Evolutionary conservation across 2,329 filamentous ascomycete species (phyloP).

Genomic region (Nannizziopsis barbatae): DNA sequence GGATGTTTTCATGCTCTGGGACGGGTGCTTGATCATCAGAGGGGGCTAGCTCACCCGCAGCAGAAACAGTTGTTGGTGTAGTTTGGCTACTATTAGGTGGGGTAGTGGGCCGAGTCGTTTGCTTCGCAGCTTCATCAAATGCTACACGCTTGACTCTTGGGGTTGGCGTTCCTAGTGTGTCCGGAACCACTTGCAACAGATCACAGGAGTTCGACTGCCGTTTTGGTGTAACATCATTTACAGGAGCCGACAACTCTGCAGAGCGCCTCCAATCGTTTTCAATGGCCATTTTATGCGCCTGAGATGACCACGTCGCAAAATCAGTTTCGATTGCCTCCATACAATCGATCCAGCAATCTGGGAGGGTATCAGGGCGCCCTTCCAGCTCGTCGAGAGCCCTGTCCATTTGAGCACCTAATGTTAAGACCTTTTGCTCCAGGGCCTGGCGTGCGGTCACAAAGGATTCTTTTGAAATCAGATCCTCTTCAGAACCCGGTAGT

Average conservation of each 20-base stretch:
- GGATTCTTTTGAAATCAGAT: constrained; percentile 25
- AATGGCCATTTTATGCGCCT: constrained; percentile 62
- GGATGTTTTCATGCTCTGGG: too few species aligned
- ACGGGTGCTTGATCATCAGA: too few species aligned
- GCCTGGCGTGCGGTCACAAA: constrained; percentile 40
- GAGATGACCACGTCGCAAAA: constrained; percentile 69
- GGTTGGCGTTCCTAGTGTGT: too few species aligned
- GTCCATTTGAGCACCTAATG: constrained; percentile 64
- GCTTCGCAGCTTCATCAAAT: too few species aligned
- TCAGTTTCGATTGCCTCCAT: constrained; percentile 69
- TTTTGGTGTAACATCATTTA: background rate
- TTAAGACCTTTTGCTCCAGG: constrained; percentile 57
- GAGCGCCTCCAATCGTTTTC: constrained; percentile 46
- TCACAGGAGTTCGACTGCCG: background rate
- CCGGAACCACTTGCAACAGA: background rate
- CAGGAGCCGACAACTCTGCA: background rate
- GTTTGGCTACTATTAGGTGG: too few species aligned
- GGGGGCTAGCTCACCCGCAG: too few species aligned
- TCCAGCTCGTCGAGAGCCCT: constrained; percentile 79
- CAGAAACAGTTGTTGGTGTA: too few species aligned
- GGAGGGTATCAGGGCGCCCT: constrained; percentile 70
- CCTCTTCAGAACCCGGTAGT: constrained; percentile 21
- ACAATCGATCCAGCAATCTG: constrained; percentile 74
- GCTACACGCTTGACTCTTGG: too few species aligned
- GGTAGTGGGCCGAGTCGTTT: too few species aligned